Conservation (phyloP, 768 basidiomycete genomes). For the Tricholoma hemisulphureum region DNA sequence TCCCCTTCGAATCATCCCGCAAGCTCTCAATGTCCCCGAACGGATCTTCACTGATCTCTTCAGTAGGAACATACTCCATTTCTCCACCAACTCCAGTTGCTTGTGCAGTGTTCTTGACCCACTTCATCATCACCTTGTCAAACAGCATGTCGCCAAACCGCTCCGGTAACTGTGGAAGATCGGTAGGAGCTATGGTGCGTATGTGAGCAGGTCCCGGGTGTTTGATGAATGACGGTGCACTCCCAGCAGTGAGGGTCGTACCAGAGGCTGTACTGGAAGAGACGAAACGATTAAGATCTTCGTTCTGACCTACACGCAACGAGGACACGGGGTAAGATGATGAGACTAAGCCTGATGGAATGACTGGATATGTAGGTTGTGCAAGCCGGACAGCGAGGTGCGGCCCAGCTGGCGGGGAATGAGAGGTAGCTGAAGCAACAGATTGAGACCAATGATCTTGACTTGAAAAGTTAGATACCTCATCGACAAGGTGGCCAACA, state of each 20-base stretch:
- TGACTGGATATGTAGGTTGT: constrained; percentile 26
- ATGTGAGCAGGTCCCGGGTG: constrained; percentile 78
- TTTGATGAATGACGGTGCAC: constrained; percentile 82
- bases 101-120: constrained; percentile 65
- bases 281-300: constrained; percentile 85
- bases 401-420: constrained; percentile 19
- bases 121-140: constrained; percentile 79
- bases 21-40: constrained; percentile 91
- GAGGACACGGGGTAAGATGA: constrained; percentile 54
- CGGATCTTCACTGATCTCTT: constrained; percentile 75
- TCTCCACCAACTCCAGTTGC: constrained; percentile 29
- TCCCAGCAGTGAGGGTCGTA: constrained; percentile 68
- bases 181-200: constrained; percentile 76
- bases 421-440: constrained; percentile 9
- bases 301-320: constrained; percentile 50
- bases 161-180: constrained; percentile 73
- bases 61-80: constrained; percentile 28
- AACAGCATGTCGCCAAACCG: constrained; percentile 86
- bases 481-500: constrained; percentile 38
- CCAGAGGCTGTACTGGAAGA: constrained; percentile 84
- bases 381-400: constrained; percentile 24
- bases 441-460: constrained; percentile 33
- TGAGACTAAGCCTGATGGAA: constrained; percentile 30
- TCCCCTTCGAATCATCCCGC: constrained; percentile 54
- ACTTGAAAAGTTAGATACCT: constrained; percentile 45